These are phyloP conservation scores for Cladophialophora immunda DNA, from an alignment of 2,329 filamentous ascomycete genomes.

Conservation along the genomic window DNA sequence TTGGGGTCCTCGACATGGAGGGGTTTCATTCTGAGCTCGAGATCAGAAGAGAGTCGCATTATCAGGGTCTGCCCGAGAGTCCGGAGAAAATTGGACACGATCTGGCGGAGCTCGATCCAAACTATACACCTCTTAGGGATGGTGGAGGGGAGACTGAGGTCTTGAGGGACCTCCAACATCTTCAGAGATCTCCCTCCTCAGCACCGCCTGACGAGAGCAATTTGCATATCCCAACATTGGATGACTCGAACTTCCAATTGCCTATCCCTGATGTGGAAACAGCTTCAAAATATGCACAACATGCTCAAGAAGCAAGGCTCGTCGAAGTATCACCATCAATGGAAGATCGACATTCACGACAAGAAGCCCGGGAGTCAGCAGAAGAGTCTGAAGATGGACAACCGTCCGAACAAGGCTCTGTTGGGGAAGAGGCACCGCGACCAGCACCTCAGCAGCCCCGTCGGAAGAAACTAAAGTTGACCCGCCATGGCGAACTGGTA, in stretches of 20 bases:
- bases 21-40: slow-evolving; percentile 58
- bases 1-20: slow-evolving; percentile 54
- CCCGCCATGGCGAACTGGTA: slow-evolving; percentile 77
- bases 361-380: slow-evolving; percentile 3
- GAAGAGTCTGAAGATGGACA: background rate
- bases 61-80: slow-evolving; percentile 23
- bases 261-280: slow-evolving; percentile 43
- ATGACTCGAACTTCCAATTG: slow-evolving; percentile 38
- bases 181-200: slow-evolving; percentile 29
- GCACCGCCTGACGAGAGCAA: slow-evolving; percentile 28
- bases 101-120: slow-evolving; percentile 49
- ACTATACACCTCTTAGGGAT: slow-evolving; percentile 49
- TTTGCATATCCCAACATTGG: slow-evolving; percentile 50
- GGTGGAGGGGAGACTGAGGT: slow-evolving; percentile 42
- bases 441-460: slow-evolving; percentile 31
- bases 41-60: slow-evolving; percentile 40
- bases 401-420: background rate
- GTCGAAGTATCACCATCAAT: slow-evolving; percentile 14
- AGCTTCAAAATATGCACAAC: slow-evolving; percentile 45
- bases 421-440: background rate
- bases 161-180: slow-evolving; percentile 28
- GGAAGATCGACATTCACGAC: slow-evolving; percentile 19
- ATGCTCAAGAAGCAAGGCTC: slow-evolving; percentile 36
- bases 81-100: slow-evolving; percentile 52
- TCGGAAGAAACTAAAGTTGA: slow-evolving; percentile 58